Evolutionary conservation across 352 stramenopile species (phyloP), one percentile per base, ranked within the genome.

Genomic region (Phytophthora pistaciae): DNA sequence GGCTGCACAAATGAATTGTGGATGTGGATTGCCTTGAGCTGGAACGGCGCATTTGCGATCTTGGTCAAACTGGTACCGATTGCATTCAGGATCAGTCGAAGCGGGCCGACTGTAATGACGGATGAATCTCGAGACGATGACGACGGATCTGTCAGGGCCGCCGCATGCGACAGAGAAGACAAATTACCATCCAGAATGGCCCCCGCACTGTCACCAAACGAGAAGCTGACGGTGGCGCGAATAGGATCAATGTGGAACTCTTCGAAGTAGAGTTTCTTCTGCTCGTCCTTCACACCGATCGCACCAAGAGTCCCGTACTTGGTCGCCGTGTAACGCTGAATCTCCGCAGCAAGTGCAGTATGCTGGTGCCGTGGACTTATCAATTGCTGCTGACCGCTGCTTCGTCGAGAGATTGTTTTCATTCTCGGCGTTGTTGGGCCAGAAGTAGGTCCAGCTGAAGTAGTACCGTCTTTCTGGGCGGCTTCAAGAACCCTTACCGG

Each of bases 231-330:
- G 1, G 86, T 95, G 29, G 88, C 88, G 36, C 84, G 77, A 55
- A 97, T 97, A 14, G 87, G 79, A 33, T 93, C 84, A 64, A 97
- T 94, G 56, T 92, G 78, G 59, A 97, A 96, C 70, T 96, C 90
- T 82, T 97, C 91, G 44, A 97, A 96, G 70, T 97, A 97, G 10
- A 97, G 68, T 59, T 97, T 97, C 54, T 91, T 95, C 18, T 85
- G 75, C 55, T 92, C 85, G 10, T 87, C 76, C 31, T 86, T 90
- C 3, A 70, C 79, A 62, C 25, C 70, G 54, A 87, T 80, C 6
- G 53, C 71, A 63, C 72, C 48, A 16, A 79, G 33, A 53, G 18
- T 78, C 42, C 77, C 77, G 56, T 83, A 68, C 64, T 72, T 72
- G 20, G 62, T 56, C 50, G 57, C 36, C 2, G 66, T 69, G 27